Evolutionary conservation across 1,139 yeast genomes (phyloP), one percentile per base, ranked within the genome.

Genomic region (Taphrina confusa): DNA sequence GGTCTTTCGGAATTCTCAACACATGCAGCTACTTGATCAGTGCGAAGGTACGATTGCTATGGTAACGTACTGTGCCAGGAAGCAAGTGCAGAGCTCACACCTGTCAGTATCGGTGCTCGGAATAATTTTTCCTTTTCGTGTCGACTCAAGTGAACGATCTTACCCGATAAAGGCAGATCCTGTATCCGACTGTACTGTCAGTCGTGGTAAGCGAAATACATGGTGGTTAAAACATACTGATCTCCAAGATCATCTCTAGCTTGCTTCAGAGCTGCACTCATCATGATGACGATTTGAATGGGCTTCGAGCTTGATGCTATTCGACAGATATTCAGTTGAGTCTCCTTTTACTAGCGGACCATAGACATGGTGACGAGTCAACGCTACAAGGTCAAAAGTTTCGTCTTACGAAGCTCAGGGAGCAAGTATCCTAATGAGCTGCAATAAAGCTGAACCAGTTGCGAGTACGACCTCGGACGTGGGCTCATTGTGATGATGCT

Each of bases 241-340:
- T 28, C n/a, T n/a, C 50, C 50, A 11, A 45, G 50, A 25, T 45
- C 50, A 23, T 25, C 50, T 45, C 50, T 4, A n/a, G 50, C 50
- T 28, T 30, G 34, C 1, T 22, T 9, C 16, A 36, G 9, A n/a
- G 9, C 40, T 36, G 16, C 14, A n/a, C n/a, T n/a, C n/a, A n/a
- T n/a, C n/a, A n/a, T n/a, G n/a, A n/a, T n/a, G n/a, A n/a, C n/a
- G n/a, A n/a, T n/a, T n/a, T n/a, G n/a, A n/a, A n/a, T n/a, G n/a
- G n/a, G n/a, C n/a, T n/a, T n/a, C n/a, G n/a, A n/a, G n/a, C n/a
- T n/a, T n/a, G n/a, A n/a, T n/a, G n/a, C n/a, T n/a, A n/a, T n/a
- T n/a, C n/a, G n/a, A n/a, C n/a, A n/a, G n/a, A n/a, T n/a, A n/a
- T n/a, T n/a, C n/a, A n/a, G n/a, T n/a, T n/a, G n/a, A n/a, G n/a